A percentile compares a stretch with the other conserved stretches of the same genome.
phyloP scores from a whole-genome alignment of 495 filamentous ascomycete genomes.

The Neohortaea acidophila region DNA sequence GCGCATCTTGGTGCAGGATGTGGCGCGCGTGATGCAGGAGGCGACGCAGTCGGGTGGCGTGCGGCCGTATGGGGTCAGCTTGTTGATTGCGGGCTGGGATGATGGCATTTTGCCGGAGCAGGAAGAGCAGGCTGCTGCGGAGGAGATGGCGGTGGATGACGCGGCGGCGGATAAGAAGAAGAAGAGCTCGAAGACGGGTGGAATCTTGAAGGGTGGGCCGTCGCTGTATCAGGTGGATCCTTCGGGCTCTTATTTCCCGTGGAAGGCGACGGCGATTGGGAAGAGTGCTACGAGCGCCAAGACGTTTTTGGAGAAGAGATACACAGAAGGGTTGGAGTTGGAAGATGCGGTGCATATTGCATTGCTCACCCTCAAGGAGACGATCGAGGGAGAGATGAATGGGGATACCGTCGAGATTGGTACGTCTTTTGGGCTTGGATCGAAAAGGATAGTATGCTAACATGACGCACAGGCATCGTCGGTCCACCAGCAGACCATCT shows the following conservation, averaged over 20 bases:
- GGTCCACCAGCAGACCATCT: constrained; percentile 85
- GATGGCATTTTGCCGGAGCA: constrained; percentile 79
- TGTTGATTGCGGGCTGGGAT: constrained; percentile 95
- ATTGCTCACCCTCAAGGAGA: constrained; percentile 93
- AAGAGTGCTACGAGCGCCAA: constrained; percentile 97
- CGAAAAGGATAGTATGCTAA: constrained; percentile 21
- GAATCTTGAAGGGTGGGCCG: constrained; percentile 86
- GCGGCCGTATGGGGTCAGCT: constrained; percentile 88
- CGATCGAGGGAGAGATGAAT: constrained; percentile 98
- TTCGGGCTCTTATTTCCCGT: constrained; percentile 91
- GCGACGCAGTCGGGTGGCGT: constrained; percentile 96
- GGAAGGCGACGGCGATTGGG: constrained; percentile 98
- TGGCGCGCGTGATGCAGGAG: constrained; percentile 95
- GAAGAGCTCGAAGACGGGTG: constrained; percentile 69
- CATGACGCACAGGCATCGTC: constrained; percentile 56
- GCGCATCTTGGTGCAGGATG: constrained; percentile 95
- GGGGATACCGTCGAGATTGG: constrained; percentile 98
- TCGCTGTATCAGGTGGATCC: constrained; percentile 98
- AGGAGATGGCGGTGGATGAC: constrained; percentile 22
- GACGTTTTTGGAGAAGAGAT: constrained; percentile 97
- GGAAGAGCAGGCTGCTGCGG: constrained; percentile 29
- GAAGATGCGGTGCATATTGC: constrained; percentile 99
- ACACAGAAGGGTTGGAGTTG: constrained; percentile 89
- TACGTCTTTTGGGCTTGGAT: constrained; percentile 33
- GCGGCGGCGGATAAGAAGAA: constrained; percentile 57